Base-by-base conservation (phyloP, 805 yeast species). In the Yarrowia bubula region DNA sequence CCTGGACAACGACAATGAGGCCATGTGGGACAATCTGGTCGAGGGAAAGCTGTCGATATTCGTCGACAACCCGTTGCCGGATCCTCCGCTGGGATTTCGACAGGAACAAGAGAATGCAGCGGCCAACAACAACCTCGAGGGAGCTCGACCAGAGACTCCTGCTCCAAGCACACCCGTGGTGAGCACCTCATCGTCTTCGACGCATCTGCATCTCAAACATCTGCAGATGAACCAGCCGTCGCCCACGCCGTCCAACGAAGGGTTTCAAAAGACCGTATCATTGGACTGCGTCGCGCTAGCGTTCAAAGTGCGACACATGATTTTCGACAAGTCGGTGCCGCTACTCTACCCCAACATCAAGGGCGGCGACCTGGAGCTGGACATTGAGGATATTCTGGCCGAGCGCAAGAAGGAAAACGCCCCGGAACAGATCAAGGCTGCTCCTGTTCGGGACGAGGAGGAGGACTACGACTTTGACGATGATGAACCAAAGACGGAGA, bases 391-490 rank as follows among this genome's bases (percentile, higher is more conserved):
- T 15, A 43, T 58, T 5, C 35, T 37, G 64, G 39, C 44, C 11
- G 64, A 31, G 33, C 43, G 53, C 17, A 33, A 44, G 51, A 15
- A 37, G 18, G 43, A 35, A 1, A 43, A 51, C 4, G 39, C 48
- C 6, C 46, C 62, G 13, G 53, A 38, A 6, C 62, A 55, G 39
- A 41, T 41, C 48, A 41, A 41, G 28, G 46, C 48, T 18, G 42
- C 43, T 10, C 41, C 41, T 14, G 68, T 48, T 0, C 31, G 58
- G 14, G 73, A 69, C 13, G 75, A 74, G 47, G 76, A 76, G 33
- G 75, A 76, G 53, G 77, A 77, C 46, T 78, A 78, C 35, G 76
- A 77, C 17, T 81, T 78, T n/a, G 76, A 73, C 32, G 81, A 75
- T 8, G 79, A 75, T 11, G 78, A 75, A 22, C n/a, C 2, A 22